Conservation (phyloP, 352 stramenopile genomes). For the Globisporangium cederbergense region DNA sequence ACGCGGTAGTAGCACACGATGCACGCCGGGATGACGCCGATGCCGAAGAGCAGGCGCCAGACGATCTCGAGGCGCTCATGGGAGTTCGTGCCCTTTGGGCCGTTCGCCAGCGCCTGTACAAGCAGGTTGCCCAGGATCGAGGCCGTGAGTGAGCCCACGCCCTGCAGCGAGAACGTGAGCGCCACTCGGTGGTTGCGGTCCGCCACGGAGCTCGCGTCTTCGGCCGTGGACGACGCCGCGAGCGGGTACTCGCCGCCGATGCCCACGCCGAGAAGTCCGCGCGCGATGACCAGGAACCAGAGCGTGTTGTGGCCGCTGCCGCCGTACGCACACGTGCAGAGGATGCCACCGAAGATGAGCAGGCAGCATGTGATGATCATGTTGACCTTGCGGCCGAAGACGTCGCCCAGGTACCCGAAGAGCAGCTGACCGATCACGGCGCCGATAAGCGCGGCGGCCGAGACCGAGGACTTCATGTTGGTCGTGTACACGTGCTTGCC, state of each 20-base stretch:
- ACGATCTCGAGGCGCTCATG: conserved; percentile 43
- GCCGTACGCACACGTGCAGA: conserved; percentile 46
- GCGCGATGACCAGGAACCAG: conserved; percentile 57
- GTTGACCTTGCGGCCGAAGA: conserved; percentile 54
- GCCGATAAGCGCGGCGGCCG: conserved; percentile 44
- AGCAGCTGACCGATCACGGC: conserved; percentile 51
- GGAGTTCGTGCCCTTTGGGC: conserved; percentile 33
- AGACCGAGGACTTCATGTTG: conserved; percentile 49
- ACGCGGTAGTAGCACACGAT: conserved; percentile 67
- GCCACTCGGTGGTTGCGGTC: conserved; percentile 50
- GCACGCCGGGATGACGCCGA: conserved; percentile 52
- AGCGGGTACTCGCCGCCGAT: conserved; percentile 55
- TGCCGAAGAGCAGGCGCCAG: conserved; percentile 60
- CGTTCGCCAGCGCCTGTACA: conserved; percentile 40
- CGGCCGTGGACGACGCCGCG: conserved; percentile 41
- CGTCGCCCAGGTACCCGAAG: conserved; percentile 49
- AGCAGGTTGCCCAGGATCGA: conserved; percentile 62
- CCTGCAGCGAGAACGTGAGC: conserved; percentile 59
- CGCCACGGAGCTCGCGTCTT: conserved; percentile 41
- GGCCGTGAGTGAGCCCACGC: conserved; percentile 46
- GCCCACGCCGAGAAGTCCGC: conserved; percentile 59
- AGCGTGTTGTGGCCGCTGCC: conserved; percentile 35
- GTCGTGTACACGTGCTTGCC: conserved; percentile 54
- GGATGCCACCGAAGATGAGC: conserved; percentile 43
- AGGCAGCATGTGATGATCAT: conserved; percentile 57